These are phyloP conservation scores for Dalbergia cultrata DNA, from an alignment of 306 rosid genomes.

Conservation along the genomic window DNA sequence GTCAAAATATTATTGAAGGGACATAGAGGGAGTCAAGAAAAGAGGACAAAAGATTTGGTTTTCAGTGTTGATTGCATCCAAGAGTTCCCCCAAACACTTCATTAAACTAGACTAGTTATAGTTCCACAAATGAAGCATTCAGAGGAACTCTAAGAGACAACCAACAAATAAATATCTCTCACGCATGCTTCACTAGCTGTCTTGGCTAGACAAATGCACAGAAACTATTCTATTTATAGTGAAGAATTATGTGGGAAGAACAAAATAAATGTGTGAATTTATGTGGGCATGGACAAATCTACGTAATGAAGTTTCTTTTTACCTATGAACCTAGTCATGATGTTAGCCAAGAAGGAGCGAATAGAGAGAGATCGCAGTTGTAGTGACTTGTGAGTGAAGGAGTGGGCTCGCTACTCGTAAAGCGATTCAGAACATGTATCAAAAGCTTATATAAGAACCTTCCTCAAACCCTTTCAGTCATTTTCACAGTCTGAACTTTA, in stretches of 20 bases:
- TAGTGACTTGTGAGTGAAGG: too few relatives aligned
- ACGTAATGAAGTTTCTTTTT: not conserved
- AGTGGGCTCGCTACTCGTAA: too few relatives aligned
- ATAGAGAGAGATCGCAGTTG: too few relatives aligned
- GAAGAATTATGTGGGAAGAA: not conserved
- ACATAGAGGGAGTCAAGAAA: too few relatives aligned
- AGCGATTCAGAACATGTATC: too few relatives aligned
- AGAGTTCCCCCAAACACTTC: conserved; percentile 4
- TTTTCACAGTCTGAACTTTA: too few relatives aligned
- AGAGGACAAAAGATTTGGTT: too few relatives aligned
- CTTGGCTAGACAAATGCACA: not conserved
- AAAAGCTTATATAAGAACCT: too few relatives aligned
- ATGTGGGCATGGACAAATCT: not conserved
- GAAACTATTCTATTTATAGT: conserved; percentile 1
- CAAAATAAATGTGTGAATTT: not conserved
- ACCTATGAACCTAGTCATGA: conserved; percentile 3
- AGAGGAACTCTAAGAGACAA: not conserved
- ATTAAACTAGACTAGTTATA: too few relatives aligned
- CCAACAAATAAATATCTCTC: not conserved
- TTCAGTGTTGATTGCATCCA: not conserved
- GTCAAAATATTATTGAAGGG: too few relatives aligned
- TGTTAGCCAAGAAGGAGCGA: not conserved
- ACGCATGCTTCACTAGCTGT: not conserved
- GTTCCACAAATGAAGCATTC: not conserved
- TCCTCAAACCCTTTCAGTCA: too few relatives aligned